Conservation (phyloP, 2,329 filamentous ascomycete species). For the Berkeleyomyces rouxiae region DNA sequence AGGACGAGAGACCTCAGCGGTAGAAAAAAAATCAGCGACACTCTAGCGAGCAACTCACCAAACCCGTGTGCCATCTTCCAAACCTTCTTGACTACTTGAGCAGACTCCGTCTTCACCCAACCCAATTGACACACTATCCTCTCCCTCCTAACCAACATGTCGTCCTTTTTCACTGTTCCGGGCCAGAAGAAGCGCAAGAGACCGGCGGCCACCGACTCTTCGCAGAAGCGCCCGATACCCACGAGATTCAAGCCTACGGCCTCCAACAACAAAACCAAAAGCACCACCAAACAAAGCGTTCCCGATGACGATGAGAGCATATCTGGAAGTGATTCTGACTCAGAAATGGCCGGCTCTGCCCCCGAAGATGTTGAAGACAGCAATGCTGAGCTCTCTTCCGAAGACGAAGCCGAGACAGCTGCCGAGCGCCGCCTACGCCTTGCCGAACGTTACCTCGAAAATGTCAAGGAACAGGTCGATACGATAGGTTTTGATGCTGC, state of each 20-base stretch:
- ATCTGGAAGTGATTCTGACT: slow-evolving; percentile 64
- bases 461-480: slow-evolving; percentile 67
- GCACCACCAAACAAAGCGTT: slow-evolving; percentile 2
- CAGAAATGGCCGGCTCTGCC: slow-evolving; percentile 25
- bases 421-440: slow-evolving; percentile 74
- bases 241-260: slow-evolving; percentile 5
- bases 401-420: slow-evolving; percentile 72
- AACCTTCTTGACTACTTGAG: background rate
- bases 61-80: background rate
- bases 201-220: slow-evolving; percentile 30
- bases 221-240: slow-evolving; percentile 11
- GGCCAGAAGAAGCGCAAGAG: slow-evolving; percentile 86
- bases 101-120: background rate
- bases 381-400: slow-evolving; percentile 34
- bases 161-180: slow-evolving; percentile 87
- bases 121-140: background rate
- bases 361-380: slow-evolving; percentile 30
- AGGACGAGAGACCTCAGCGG: slow-evolving; percentile 7
- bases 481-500: slow-evolving; percentile 73
- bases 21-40: slow-evolving; percentile 14
- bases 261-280: background rate
- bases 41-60: background rate
- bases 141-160: slow-evolving; percentile 38
- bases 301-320: slow-evolving; percentile 54
- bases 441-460: slow-evolving; percentile 84